Evolutionary conservation across 2,329 filamentous ascomycete species (phyloP), one percentile per base, ranked within the genome.

Genomic region (Paraphaeosphaeria minitans): DNA sequence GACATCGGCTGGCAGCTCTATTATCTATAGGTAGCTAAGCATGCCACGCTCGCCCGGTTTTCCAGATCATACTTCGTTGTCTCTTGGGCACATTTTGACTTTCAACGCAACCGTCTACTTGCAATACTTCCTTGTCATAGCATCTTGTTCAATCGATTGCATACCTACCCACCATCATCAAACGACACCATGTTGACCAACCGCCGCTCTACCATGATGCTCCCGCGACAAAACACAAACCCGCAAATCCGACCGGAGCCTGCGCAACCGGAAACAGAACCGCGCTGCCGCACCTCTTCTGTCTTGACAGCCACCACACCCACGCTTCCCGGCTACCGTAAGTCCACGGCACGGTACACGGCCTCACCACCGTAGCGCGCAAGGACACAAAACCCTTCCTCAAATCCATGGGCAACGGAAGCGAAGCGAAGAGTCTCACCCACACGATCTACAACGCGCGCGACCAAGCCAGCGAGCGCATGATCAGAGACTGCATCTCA

Each of bases 321-420:
- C 35, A 56, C 53, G 3, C 52, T 76, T 1, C 71, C 71, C 3
- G 71, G 71, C 13, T 66, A 76, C 55, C 68, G 61, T 21, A 66
- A 33, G 63, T 70, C 2, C 59, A 75, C 41, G 73, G 73, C 24
- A 66, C 69, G 21, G 70, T 72, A 7, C 72, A 75, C 39, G 72
- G 73, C 45, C 68, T 73, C 4, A 73, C 69, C 1, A 67, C 66
- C n/a, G 67, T 67, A 24, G 63, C 70, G 42, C 73, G 73, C 57
- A 74, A 73, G 64, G 71, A 73, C 45, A 71, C 68, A 3, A 75
- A 75, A 46, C 61, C 72, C 2, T 75, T 75, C 49, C 61, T 75
- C 50, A 75, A 75, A 48, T 65, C 67, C 24, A 61, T 72, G 7
- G 67, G 66, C 35, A 67, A 60, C 14, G 72, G 68, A 53, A 73